These are phyloP conservation scores for Mortierella hygrophila DNA, from an alignment of 192 early-diverging fungal genomes.

Conservation along the genomic window DNA sequence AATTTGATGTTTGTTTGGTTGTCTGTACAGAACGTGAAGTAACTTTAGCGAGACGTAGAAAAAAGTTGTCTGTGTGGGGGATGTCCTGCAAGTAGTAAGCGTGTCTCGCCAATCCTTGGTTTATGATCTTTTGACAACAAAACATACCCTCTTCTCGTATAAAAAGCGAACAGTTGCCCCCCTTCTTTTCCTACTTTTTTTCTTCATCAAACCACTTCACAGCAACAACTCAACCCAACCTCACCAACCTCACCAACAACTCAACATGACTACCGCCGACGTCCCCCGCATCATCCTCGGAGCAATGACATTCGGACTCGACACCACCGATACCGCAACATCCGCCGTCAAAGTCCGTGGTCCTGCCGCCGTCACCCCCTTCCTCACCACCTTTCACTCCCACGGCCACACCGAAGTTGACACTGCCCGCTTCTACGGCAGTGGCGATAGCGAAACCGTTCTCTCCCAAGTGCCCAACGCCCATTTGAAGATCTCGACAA, in stretches of 20 bases:
- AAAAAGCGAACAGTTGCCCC: too few relatives aligned
- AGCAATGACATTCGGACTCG: slow-evolving; percentile 21
- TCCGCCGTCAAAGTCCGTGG: slow-evolving; percentile 13
- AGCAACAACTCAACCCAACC: neutral
- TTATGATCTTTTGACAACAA: too few relatives aligned
- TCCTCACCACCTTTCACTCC: neutral
- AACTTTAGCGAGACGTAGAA: too few relatives aligned
- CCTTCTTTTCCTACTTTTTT: neutral
- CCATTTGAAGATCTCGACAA: slow-evolving; percentile 62
- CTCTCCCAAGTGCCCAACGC: slow-evolving; percentile 23
- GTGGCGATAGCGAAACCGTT: slow-evolving; percentile 57
- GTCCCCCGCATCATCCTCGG: slow-evolving; percentile 20
- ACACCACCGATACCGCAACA: slow-evolving; percentile 40
- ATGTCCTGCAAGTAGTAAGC: too few relatives aligned
- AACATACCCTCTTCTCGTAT: too few relatives aligned
- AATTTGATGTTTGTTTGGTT: neutral
- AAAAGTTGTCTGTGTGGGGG: too few relatives aligned
- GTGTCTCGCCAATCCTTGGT: too few relatives aligned
- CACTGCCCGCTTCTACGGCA: slow-evolving; percentile 54
- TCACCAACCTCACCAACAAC: too few relatives aligned
- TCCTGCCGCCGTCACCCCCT: neutral
- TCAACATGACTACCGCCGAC: slow-evolving; percentile 5
- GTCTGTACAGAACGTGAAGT: neutral
- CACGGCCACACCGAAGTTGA: slow-evolving; percentile 14
- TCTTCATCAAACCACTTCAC: neutral